A percentile compares a stretch with the other conserved stretches of the same genome.
These are phyloP conservation scores for Oryza officinalis DNA, from an alignment of 176 grass and related monocot genomes.

Conservation along the genomic window DNA sequence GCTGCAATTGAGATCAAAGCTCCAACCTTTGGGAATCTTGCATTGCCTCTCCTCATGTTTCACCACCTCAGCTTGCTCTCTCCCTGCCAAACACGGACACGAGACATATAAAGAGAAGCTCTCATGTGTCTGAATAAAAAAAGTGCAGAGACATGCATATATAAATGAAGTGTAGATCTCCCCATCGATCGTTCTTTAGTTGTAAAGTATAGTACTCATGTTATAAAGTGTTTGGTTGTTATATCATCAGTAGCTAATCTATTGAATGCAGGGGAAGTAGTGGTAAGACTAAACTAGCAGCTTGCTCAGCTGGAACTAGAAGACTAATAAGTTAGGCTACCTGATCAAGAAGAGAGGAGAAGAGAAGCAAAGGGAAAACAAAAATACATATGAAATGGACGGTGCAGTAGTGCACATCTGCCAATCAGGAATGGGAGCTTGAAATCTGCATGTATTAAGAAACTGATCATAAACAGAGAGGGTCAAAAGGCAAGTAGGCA, in stretches of 20 bases:
- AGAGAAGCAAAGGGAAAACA: neutral
- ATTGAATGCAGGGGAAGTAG: neutral
- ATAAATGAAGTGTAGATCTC: neutral
- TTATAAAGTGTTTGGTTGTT: neutral
- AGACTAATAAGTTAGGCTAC: conserved; percentile 26
- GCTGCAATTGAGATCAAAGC: neutral
- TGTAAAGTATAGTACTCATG: conserved; percentile 20
- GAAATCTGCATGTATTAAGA: neutral
- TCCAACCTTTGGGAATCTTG: conserved; percentile 67
- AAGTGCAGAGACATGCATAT: neutral
- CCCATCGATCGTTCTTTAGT: conserved; percentile 16
- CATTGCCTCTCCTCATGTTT: conserved; percentile 54
- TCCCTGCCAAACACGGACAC: neutral
- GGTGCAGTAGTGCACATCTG: conserved; percentile 29
- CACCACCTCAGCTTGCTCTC: neutral
- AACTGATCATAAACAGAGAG: neutral
- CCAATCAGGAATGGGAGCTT: conserved; percentile 4
- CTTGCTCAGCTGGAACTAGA: conserved; percentile 27
- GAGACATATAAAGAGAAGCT: conserved; percentile 23
- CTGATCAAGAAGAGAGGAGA: neutral
- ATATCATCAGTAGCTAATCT: neutral
- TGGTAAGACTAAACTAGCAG: neutral
- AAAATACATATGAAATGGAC: neutral
- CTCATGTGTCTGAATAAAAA: conserved; percentile 6
- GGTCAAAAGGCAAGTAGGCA: neutral